Evolutionary conservation across 805 yeast genomes (phyloP), one percentile per base, ranked within the genome.

Genomic region (Candida michaelii): DNA sequence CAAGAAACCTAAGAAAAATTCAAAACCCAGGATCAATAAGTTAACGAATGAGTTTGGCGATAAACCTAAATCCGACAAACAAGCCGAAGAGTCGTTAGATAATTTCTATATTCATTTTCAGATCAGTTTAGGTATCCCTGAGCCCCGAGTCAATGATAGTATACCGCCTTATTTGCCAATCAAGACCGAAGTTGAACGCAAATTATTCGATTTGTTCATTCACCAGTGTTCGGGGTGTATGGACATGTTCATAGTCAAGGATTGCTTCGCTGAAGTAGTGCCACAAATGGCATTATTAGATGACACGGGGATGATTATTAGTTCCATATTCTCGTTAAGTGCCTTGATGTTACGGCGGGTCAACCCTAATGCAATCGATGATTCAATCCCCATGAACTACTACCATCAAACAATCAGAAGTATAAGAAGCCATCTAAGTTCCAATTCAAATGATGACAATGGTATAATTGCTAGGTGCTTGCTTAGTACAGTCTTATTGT

Each of bases 211-310:
- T 39, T 49, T 63, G 27, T 68, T 65, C 43, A 59, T 61, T 19
- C 54, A 63, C 33, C 51, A 47, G 15, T 46, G 64, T 12, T 55
- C 71, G 4, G 44, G 46, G 13, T 55, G 58, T 37, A 53, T 67
- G 38, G 73, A 69, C 42, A 54, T 63, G 30, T 65, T 65, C 35
- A 50, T 66, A 34, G 57, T 58, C 1, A 54, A 53, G 16, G 59
- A 59, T 16, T 50, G 56, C 12, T 69, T 64, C 45, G 51, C 54
- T 23, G 58, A 56, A 21, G 51, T 69, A 3, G 54, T 69, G 1
- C 60, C 72, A 2, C 64, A 63, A 39, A 42, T 69, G 44, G 71
- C 73, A 3, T 48, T 69, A 16, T 48, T 56, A 36, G 73, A 69
- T 42, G 71, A 68, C 8, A 64, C 73, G 2, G 54, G 64, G 17